phyloP scores from a whole-genome alignment of 1,284 basidiomycete species.

The Puccinia horiana region DNA sequence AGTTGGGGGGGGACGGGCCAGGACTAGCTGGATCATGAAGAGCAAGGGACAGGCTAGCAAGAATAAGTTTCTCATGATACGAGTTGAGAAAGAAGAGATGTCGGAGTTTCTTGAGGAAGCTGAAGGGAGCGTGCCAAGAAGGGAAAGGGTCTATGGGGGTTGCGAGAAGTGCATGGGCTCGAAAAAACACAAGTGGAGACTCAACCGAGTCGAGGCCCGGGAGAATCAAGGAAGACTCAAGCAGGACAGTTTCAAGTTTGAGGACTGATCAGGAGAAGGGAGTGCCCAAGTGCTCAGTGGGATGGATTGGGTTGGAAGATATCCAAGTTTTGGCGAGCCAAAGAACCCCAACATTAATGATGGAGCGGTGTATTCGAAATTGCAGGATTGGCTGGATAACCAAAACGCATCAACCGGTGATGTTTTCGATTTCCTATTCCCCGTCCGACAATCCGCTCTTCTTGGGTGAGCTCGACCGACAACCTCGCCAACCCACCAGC shows the following conservation, averaged over 20 bases:
- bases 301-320: constrained; percentile 11
- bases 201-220: background rate
- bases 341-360: too few species aligned
- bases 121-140: background rate
- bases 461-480: too few species aligned
- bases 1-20: background rate
- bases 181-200: too few species aligned
- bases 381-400: too few species aligned
- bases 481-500: too few species aligned
- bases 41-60: background rate
- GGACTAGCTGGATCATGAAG: background rate
- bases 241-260: background rate
- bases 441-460: too few species aligned
- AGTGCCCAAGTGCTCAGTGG: background rate
- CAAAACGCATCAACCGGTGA: too few species aligned
- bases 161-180: too few species aligned
- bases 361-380: too few species aligned
- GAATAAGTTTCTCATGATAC: background rate
- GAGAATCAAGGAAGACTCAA: background rate
- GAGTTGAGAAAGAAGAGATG: background rate
- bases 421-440: too few species aligned
- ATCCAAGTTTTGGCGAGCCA: constrained; percentile 1
- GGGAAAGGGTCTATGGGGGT: too few species aligned
- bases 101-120: background rate
- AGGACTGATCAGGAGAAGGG: background rate